phyloP scores from a whole-genome alignment of 139 green algal genomes.

The Tetraselmis striata region DNA sequence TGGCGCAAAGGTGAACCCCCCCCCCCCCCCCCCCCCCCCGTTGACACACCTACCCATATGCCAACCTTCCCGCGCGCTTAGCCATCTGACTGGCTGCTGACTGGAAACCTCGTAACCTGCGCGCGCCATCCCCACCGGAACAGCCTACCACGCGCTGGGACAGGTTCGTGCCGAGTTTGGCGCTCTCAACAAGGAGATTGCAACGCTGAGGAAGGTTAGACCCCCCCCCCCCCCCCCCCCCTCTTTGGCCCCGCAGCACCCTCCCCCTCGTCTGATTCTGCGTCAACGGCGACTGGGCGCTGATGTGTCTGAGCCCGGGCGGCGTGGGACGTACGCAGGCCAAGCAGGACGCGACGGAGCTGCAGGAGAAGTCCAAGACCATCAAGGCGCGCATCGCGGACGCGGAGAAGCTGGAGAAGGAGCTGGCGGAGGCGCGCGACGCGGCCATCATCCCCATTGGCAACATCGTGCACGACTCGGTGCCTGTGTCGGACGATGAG shows the following conservation, averaged over 20 bases:
- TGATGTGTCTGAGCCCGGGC: too few species aligned
- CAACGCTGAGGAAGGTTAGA: constrained; percentile 59
- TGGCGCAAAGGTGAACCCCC: constrained; percentile 67
- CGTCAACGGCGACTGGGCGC: too few species aligned
- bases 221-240: too few species aligned
- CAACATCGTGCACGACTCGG: constrained; percentile 95
- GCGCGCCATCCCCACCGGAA: not conserved
- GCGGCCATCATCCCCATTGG: constrained; percentile 74
- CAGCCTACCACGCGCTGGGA: not conserved
- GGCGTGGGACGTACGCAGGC: constrained; percentile 36
- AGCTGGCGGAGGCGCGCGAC: constrained; percentile 57
- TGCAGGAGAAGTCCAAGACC: constrained; percentile 77
- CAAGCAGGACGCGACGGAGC: constrained; percentile 73
- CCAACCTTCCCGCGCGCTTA: not conserved
- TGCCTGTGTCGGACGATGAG: constrained; percentile 90
- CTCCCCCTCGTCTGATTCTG: too few species aligned
- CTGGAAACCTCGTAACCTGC: too few species aligned
- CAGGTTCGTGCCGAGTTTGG: not conserved
- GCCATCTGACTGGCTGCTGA: too few species aligned
- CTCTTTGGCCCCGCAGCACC: too few species aligned
- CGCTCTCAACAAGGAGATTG: constrained; percentile 85
- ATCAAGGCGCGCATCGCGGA: constrained; percentile 69
- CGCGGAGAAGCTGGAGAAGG: constrained; percentile 60
- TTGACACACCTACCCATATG: not conserved
- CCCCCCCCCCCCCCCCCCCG: not conserved